Evolutionary conservation across 73 alveolate genomes (phyloP).

Genomic region (Halteria grandinella): DNA sequence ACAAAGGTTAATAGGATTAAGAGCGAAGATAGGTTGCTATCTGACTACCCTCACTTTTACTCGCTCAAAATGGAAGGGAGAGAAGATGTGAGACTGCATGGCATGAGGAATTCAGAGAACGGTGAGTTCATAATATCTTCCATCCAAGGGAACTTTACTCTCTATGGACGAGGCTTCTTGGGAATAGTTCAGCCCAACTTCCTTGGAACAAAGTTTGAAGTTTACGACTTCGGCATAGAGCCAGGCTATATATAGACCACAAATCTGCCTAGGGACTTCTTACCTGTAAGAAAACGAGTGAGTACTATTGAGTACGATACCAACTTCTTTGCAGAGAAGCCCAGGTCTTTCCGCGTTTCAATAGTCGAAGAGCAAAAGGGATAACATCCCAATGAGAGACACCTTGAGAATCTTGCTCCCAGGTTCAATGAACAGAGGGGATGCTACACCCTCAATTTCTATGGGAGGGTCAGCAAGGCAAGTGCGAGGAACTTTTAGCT

Average conservation of each 20-base stretch:
- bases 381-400: slow-evolving; percentile 17
- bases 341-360: slow-evolving; percentile 71
- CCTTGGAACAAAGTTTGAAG: slow-evolving; percentile 80
- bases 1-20: slow-evolving; percentile 48
- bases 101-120: slow-evolving; percentile 50
- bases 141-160: slow-evolving; percentile 20
- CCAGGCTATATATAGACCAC: background rate
- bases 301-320: slow-evolving; percentile 76
- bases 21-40: slow-evolving; percentile 53
- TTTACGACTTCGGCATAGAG: slow-evolving; percentile 71
- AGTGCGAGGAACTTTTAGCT: slow-evolving; percentile 82
- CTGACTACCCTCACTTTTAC: slow-evolving; percentile 67
- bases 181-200: slow-evolving; percentile 67
- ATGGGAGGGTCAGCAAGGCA: slow-evolving; percentile 70
- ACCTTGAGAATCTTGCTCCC: slow-evolving; percentile 68
- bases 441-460: slow-evolving; percentile 77
- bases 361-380: slow-evolving; percentile 24
- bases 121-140: slow-evolving; percentile 51
- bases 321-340: slow-evolving; percentile 81
- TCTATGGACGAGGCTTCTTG: slow-evolving; percentile 53
- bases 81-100: slow-evolving; percentile 24
- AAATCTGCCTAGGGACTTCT: slow-evolving; percentile 59
- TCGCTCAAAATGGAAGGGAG: slow-evolving; percentile 46
- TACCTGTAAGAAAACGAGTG: slow-evolving; percentile 44
- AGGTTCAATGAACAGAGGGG: slow-evolving; percentile 68